Evolutionary conservation across 257 asterid species (phyloP).

Genomic region (Solanum arcanum): DNA sequence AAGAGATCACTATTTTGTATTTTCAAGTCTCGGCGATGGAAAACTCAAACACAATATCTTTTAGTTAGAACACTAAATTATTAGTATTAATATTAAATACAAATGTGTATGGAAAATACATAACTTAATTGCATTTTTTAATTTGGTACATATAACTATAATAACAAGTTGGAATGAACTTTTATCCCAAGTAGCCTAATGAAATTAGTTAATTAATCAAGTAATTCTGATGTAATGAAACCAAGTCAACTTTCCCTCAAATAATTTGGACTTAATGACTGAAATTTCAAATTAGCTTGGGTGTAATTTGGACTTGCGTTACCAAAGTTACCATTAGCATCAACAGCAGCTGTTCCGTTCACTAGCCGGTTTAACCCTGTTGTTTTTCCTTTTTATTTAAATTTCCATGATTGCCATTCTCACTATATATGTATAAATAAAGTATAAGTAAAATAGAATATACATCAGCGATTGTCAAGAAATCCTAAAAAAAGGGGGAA

Average conservation of each 20-base stretch:
- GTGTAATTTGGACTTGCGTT: neutral
- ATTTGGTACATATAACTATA: neutral
- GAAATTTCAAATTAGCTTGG: neutral
- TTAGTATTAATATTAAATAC: neutral
- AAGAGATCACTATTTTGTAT: neutral
- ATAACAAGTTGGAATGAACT: neutral
- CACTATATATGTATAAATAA: no score
- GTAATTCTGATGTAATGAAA: neutral
- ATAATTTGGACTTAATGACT: neutral
- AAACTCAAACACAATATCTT: slow-evolving; percentile 37
- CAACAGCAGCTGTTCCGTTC: no score
- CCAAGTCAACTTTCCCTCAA: neutral
- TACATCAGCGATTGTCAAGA: no score
- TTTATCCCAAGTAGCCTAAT: neutral
- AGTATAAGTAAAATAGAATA: no score
- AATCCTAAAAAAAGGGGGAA: no score
- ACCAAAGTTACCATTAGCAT: no score
- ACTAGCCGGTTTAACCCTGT: no score
- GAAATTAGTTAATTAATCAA: neutral
- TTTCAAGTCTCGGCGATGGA: slow-evolving; percentile 17
- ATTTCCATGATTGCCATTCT: no score
- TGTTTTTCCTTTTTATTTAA: no score
- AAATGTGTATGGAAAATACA: neutral
- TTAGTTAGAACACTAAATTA: neutral
- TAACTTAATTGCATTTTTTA: neutral